Base-by-base conservation (phyloP, 2,329 filamentous ascomycete species). In the Hypomyces perniciosus region DNA sequence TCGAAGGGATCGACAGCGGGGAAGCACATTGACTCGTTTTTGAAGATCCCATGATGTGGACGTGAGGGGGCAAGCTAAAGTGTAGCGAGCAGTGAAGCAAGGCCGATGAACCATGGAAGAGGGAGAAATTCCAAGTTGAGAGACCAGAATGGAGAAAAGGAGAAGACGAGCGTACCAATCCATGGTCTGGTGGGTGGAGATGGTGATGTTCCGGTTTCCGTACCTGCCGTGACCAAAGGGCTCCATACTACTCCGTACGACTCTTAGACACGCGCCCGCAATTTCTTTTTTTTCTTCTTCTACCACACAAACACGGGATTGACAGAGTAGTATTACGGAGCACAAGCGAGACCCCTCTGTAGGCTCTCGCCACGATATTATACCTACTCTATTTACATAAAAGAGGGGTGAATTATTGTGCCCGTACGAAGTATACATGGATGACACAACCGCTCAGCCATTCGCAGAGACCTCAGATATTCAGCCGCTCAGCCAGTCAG, bases 11-110 rank as follows among this genome's bases (percentile, higher is more conserved):
- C 43, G 48, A 38, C 27, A 33, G 48, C 33, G 43, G 48, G 43
- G 38, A 37, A 37, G 20, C 42, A 31, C 48, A 7, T n/a, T 34
- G 35, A 37, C 29, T n/a, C 48, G 29, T 40, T 20, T 20, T 20
- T 20, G 20, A 42, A 50, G 42, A 45, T 50, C 48, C 48, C 42
- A 50, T 50, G 48, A 50, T 50, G 42, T 35, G 42, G 40, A 45
- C 37, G 34, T 35, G 34, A 6, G 34, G 48, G 26, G 48, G 34
- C n/a, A 42, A 41, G 37, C 31, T 33, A 50, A 39, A 13, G 29
- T 35, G 12, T 30, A 26, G 30, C 40, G 13, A 41, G 26, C 33
- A 12, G 4, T 2, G 13, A 34, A 8, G 20, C 35, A 8, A 37
- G 43, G 46, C 42, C 33, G 10, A 12, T 5, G 26, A 37, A 27